Evolutionary conservation across 768 basidiomycete species (phyloP).

Genomic region (Hericium coralloides): DNA sequence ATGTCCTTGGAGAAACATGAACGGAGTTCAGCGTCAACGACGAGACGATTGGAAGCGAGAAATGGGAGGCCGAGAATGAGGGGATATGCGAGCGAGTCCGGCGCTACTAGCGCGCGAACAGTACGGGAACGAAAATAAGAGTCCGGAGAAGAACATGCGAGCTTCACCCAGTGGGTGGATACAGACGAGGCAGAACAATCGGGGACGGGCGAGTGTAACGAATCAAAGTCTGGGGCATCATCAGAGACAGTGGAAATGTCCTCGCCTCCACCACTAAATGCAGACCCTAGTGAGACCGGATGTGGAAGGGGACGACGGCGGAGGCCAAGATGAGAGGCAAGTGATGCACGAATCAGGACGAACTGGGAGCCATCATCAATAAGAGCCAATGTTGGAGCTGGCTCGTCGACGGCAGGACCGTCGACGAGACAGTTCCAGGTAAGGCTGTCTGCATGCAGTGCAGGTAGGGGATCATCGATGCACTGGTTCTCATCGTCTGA

Average conservation of each 20-base stretch:
- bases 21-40: not conserved
- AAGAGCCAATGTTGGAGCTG: not conserved
- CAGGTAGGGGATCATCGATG: no score
- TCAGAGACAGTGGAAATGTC: no score
- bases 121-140: not conserved
- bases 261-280: no score
- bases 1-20: not conserved
- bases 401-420: no score
- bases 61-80: not conserved
- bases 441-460: no score
- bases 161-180: not conserved
- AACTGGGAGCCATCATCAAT: not conserved
- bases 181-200: not conserved
- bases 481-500: no score
- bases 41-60: not conserved
- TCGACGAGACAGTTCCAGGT: no score
- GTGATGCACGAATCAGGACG: not conserved
- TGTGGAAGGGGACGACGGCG: not conserved
- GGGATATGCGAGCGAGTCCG: no score
- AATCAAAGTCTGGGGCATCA: not conserved
- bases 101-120: not conserved
- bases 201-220: not conserved
- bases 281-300: not conserved
- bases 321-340: not conserved
- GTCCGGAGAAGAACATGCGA: not conserved